Base-by-base conservation (phyloP, 306 rosid genomes). In the Glycyrrhiza uralensis region DNA sequence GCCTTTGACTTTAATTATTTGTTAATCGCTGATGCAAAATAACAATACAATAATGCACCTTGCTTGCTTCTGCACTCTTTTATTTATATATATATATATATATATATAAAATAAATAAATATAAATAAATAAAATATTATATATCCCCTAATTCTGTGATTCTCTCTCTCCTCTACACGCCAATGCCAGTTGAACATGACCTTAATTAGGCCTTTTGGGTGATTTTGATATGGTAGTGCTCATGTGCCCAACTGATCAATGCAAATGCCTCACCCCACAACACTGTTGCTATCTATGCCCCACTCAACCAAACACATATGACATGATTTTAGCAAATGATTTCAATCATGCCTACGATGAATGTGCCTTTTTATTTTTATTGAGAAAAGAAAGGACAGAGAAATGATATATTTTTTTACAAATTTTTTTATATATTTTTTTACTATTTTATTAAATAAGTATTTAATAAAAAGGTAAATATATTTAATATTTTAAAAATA, bases 261-360 rank as follows among this genome's bases (percentile, higher is more conserved):
- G 69, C 59, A 38, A 55, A 22, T 14, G 29, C 33, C 28, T 39
- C n/a, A 9, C 35, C 22, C 33, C 52, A 32, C 47, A 56, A n/a
- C n/a, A n/a, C n/a, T n/a, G n/a, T n/a, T n/a, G n/a, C n/a, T n/a
- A n/a, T n/a, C 52, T 71, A 59, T 51, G 67, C 68, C 79, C 78
- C 74, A 73, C 73, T 26, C 47, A 51, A 67, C 75, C 54, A 45
- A 66, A 44, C 14, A 56, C 41, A 22, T 9, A 49, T 65, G 56
- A 59, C 76, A 66, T 67, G 30, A 71, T 76, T 76, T 52, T 45
- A 8, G 5, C 13, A 19, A 72, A 80, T 67, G 71, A 72, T 63
- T 64, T 55, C 52, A 76, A 72, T 78, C 79, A 82, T 82, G 63
- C 49, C 32, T 20, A 62, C 18, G 24, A 81, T 81, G 33, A 72